Percentiles rank a stretch among this genome's conserved stretches.
phyloP scores from a whole-genome alignment of 176 grass and related monocot genomes.

The Aegilops longissima region DNA sequence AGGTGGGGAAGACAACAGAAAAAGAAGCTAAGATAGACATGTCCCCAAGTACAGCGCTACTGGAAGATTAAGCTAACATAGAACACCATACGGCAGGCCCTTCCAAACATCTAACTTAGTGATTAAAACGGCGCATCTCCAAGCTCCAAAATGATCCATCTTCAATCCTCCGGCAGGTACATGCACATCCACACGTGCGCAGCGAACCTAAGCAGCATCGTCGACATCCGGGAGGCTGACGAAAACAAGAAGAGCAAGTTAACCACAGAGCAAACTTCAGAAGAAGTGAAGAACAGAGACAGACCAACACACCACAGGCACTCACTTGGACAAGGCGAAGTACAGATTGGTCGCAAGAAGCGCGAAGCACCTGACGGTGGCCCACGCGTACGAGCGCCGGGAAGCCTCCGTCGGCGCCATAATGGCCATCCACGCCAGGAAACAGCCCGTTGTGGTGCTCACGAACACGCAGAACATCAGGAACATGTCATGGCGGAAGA shows the following conservation, averaged over 20 bases:
- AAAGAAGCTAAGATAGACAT: neutral
- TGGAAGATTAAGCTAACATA: neutral
- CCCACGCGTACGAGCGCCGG: neutral
- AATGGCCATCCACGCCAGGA: neutral
- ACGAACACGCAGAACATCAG: neutral
- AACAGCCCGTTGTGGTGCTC: neutral
- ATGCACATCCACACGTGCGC: neutral
- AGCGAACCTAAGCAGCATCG: neutral
- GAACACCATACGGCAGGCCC: neutral
- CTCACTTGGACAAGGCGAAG: neutral
- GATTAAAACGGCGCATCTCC: neutral
- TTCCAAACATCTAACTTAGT: neutral
- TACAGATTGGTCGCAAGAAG: neutral
- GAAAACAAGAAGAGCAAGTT: neutral
- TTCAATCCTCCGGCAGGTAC: neutral
- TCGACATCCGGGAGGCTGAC: neutral
- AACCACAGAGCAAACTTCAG: neutral
- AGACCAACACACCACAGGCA: neutral
- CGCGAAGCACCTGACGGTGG: neutral
- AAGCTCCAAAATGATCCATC: neutral
- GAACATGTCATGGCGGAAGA: neutral
- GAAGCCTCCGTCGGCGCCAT: neutral
- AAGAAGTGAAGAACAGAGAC: too few species aligned
- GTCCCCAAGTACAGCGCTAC: neutral
- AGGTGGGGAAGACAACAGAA: neutral